Conservation (phyloP, 768 basidiomycete species). For the Pulveroboletus sp. region DNA sequence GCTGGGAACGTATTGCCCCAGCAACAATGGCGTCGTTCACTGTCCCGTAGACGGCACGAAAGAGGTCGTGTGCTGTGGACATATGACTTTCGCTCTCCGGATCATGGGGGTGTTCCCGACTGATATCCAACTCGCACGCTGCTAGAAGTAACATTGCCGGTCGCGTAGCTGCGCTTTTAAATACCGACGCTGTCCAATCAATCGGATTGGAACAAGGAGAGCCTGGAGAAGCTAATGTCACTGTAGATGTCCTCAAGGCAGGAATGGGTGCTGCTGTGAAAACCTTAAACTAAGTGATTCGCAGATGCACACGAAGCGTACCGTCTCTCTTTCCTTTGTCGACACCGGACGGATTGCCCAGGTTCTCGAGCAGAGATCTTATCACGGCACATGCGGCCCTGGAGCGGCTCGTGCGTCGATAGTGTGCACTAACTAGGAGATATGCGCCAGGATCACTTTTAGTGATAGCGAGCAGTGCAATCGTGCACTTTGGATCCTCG, state of each 20-base stretch:
- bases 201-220: slow-evolving; percentile 7
- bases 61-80: slow-evolving; percentile 25
- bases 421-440: slow-evolving; percentile 29
- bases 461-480: slow-evolving; percentile 24
- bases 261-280: slow-evolving; percentile 10
- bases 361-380: slow-evolving; percentile 19
- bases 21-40: slow-evolving; percentile 18
- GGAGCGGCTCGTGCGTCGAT: slow-evolving; percentile 31
- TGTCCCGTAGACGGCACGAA: slow-evolving; percentile 28
- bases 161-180: slow-evolving; percentile 17
- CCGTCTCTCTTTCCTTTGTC: slow-evolving; percentile 24
- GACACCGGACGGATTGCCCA: slow-evolving; percentile 4
- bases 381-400: slow-evolving; percentile 27
- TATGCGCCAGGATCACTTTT: slow-evolving; percentile 31
- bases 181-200: slow-evolving; percentile 8
- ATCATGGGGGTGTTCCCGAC: slow-evolving; percentile 21
- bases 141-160: slow-evolving; percentile 29
- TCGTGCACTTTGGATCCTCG: slow-evolving; percentile 26
- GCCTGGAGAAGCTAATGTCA: slow-evolving; percentile 1
- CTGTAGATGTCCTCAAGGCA: slow-evolving; percentile 7
- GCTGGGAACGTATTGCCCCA: slow-evolving; percentile 8
- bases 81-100: slow-evolving; percentile 19
- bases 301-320: slow-evolving; percentile 16
- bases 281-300: slow-evolving; percentile 12
- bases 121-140: slow-evolving; percentile 32